These are phyloP conservation scores for Sporothrix sp. DNA, from an alignment of 2,329 filamentous ascomycete species.

Conservation along the genomic window DNA sequence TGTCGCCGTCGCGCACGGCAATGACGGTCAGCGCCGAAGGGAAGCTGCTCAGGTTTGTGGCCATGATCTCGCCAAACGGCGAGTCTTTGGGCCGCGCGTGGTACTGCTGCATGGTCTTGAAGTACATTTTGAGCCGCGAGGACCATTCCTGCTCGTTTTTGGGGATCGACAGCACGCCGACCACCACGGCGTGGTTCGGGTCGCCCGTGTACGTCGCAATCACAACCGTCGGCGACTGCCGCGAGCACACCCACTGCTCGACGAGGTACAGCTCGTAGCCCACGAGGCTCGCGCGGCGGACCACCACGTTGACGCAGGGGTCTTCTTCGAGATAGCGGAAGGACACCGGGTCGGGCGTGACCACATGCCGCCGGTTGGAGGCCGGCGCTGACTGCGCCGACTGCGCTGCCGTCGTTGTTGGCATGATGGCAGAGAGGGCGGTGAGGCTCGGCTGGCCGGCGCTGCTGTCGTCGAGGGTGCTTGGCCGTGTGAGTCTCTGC, in stretches of 20 bases:
- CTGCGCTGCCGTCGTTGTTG: neutral
- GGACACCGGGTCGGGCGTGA: slow-evolving; percentile 50
- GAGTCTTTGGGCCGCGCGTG: slow-evolving; percentile 80
- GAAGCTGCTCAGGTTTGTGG: slow-evolving; percentile 87
- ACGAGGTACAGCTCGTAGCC: slow-evolving; percentile 93
- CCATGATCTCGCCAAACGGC: slow-evolving; percentile 73
- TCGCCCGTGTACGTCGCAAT: slow-evolving; percentile 93
- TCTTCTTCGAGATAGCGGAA: slow-evolving; percentile 71
- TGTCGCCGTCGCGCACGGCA: slow-evolving; percentile 74
- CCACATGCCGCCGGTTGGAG: slow-evolving; percentile 35
- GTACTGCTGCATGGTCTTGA: slow-evolving; percentile 74
- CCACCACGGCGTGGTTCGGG: slow-evolving; percentile 63
- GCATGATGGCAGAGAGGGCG: slow-evolving; percentile 2
- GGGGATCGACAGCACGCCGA: slow-evolving; percentile 72
- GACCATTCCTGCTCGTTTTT: slow-evolving; percentile 75
- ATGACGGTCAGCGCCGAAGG: slow-evolving; percentile 91
- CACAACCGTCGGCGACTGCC: slow-evolving; percentile 78
- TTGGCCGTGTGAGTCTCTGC: neutral
- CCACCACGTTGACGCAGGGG: slow-evolving; percentile 60
- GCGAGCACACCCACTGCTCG: slow-evolving; percentile 95
- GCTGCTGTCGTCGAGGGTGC: neutral
- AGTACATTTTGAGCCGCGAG: slow-evolving; percentile 67
- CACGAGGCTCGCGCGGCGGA: slow-evolving; percentile 57
- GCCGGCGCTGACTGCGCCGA: slow-evolving; percentile 1
- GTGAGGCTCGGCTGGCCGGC: neutral